Evolutionary conservation across 2,329 filamentous ascomycete species (phyloP), one percentile per base, ranked within the genome.

Genomic region (Whalleya microplaca): DNA sequence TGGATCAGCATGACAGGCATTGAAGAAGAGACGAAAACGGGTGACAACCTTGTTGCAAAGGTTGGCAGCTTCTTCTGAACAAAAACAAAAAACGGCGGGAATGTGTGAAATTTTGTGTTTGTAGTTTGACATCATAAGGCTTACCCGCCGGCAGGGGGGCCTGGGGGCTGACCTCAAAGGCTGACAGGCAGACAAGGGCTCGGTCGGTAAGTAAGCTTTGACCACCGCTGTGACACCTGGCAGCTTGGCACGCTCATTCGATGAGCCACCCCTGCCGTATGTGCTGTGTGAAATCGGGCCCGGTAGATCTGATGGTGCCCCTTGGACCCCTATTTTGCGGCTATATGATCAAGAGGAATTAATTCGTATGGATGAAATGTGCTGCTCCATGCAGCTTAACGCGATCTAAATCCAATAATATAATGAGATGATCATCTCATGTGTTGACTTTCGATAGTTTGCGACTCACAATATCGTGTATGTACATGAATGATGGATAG

Each of bases 261-360:
- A 37, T 37, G 32, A 37, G 14, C 32, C 10, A 37, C 32, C 32
- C 32, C 32, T 47, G 23, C 41, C 29, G 50, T 56, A 48, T 51
- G 51, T 51, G 48, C n/a, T 21, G 49, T 21, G 21, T 40, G 53
- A 51, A 27, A 54, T 44, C 23, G 49, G 32, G 37, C 21, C 41
- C 29, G 18, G 44, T 51, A 48, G 54, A 60, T 60, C 59, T 58
- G 43, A 41, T 50, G 41, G 41, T 50, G 41, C 52, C 50, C 57
- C 54, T 60, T 58, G 55, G 60, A 61, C 57, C 60, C 60, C 55
- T 61, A 56, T 43, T 58, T 48, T 55, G 59, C 46, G 56, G 56
- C 57, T 59, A 51, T 43, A 41, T 40, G 21, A 21, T 57, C 21
- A 41, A 41, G 20, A n/a, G 37, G 44, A 45, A 51, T 29, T 41